Base-by-base conservation (phyloP, 306 rosid genomes). In the Vachellia collinsii region DNA sequence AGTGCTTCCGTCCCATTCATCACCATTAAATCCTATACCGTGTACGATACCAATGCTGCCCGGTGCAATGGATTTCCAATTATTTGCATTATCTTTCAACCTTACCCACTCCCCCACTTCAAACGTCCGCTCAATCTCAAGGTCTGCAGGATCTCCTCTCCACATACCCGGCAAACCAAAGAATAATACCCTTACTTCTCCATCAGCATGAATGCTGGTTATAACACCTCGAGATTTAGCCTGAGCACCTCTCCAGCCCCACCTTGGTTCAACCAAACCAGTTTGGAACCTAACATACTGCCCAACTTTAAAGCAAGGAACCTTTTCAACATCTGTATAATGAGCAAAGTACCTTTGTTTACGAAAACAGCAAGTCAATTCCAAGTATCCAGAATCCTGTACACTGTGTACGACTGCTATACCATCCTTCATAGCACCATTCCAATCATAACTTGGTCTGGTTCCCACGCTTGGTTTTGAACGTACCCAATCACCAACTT, bases 401-500 rank as follows among this genome's bases (percentile, higher is more conserved):
- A 92, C 86, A 72, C 94, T 90, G 79, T 87, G 89, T 9, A 90
- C 97, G 19, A 92, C 94, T 47, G 92, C 92, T 70, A 88, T 71
- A 84, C 92, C 77, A 54, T 89, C 96, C 82, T 87, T 89, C 48
- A 90, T 92, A 82, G 86, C 62, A 74, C 77, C 87, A 67, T 79
- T 89, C 91, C 92, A 92, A 77, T 90, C 94, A 77, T 88, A 88
- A 80, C 90, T 92, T 50, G 94, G 91, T 80, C 94, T 82, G 67
- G 83, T 85, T 71, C 97, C 97, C 25, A 88, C 77, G 87, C 88
- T 88, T 76, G 91, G 91, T 83, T 88, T 91, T 63, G 94, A 87
- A 63, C 91, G 91, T 51, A 92, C 97, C 97, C 97, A 92, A 53
- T 92, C 97, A 76, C 97, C 97, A 41, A 92, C 94, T 88, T 90